phyloP scores from a whole-genome alignment of 78 protist species.

The Blattamonas nauphoetae region DNA sequence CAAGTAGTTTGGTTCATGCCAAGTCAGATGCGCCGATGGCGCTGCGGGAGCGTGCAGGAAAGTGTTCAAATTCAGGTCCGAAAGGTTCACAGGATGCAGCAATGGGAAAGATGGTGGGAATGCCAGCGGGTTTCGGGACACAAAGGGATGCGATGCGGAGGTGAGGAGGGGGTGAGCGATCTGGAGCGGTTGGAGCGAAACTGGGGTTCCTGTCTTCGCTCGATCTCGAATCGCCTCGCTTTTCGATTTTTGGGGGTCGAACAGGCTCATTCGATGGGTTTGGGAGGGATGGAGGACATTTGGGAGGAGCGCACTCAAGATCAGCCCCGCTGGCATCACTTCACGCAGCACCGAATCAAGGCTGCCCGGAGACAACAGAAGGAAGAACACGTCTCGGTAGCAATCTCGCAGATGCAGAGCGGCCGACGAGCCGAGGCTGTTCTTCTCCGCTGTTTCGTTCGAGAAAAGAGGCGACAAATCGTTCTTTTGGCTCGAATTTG shows the following conservation, averaged over 20 bases:
- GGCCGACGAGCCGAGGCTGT: not conserved
- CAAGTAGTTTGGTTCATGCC: not conserved
- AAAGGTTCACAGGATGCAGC: not conserved
- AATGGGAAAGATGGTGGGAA: not conserved
- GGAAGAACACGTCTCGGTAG: not conserved
- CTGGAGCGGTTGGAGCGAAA: too few species aligned
- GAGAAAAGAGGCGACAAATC: not conserved
- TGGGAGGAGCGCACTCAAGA: too few species aligned
- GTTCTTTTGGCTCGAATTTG: not conserved
- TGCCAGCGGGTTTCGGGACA: not conserved
- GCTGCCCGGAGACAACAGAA: not conserved
- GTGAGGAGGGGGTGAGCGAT: too few species aligned
- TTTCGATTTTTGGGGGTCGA: too few species aligned
- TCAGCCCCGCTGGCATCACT: too few species aligned
- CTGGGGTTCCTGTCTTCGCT: too few species aligned
- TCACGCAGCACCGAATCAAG: too few species aligned
- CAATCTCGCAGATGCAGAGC: not conserved
- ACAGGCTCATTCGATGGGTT: too few species aligned
- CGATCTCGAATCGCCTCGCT: too few species aligned
- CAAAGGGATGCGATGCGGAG: not conserved
- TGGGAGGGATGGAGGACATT: too few species aligned
- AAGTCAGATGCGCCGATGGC: not conserved
- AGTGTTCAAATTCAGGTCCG: too few species aligned
- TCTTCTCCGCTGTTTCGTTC: not conserved
- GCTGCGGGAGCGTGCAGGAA: too few species aligned